phyloP scores from a whole-genome alignment of 2,329 filamentous ascomycete genomes.

The Phaeosphaeriaceae sp. region DNA sequence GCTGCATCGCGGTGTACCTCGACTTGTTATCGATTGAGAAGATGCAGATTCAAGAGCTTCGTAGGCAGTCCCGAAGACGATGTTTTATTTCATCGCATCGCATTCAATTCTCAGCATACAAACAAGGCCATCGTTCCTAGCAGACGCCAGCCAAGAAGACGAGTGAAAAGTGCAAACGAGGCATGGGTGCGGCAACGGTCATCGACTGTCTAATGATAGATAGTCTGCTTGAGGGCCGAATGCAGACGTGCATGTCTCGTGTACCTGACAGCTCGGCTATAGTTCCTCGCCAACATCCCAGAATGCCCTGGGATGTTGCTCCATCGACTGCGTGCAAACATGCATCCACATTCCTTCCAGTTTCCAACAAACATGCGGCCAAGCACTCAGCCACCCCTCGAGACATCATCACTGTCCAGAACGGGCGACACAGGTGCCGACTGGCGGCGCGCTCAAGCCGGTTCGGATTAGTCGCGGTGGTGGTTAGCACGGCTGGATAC shows the following conservation, averaged over 20 bases:
- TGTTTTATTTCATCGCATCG: too few relatives aligned
- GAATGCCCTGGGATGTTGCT: slow-evolving; percentile 10
- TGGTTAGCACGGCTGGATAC: slow-evolving; percentile 24
- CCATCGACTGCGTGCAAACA: slow-evolving; percentile 7
- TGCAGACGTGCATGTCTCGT: background rate
- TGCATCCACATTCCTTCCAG: slow-evolving; percentile 19
- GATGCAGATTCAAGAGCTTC: too few relatives aligned
- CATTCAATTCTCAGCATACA: too few relatives aligned
- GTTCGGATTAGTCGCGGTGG: slow-evolving; percentile 24
- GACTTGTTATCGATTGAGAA: too few relatives aligned
- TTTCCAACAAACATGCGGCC: slow-evolving; percentile 21
- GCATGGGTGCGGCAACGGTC: background rate
- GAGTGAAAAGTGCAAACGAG: background rate
- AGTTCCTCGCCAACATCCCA: background rate
- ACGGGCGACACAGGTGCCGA: slow-evolving; percentile 20
- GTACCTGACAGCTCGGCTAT: slow-evolving; percentile 7
- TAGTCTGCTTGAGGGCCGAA: background rate
- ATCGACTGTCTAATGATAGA: too few relatives aligned
- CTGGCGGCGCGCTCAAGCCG: slow-evolving; percentile 21
- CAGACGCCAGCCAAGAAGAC: background rate
- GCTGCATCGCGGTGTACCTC: too few relatives aligned
- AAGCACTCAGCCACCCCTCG: slow-evolving; percentile 24
- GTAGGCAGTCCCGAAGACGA: too few relatives aligned
- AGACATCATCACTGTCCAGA: slow-evolving; percentile 26
- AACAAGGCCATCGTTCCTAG: background rate